These are phyloP conservation scores for Gossypium longicalyx DNA, from an alignment of 345 rosid species.

Conservation along the genomic window DNA sequence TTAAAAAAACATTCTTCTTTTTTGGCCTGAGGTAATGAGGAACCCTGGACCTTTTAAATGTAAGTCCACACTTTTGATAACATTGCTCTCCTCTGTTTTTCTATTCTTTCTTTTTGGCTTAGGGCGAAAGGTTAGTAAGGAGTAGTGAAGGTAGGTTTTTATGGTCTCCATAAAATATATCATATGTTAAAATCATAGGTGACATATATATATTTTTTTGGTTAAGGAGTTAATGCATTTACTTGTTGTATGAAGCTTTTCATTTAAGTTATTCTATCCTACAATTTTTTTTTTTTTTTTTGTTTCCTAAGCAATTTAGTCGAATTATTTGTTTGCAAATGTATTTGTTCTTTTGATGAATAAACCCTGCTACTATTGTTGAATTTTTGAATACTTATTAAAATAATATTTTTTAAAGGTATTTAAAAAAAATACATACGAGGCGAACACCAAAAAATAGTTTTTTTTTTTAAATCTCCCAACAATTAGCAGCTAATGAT, in stretches of 20 bases:
- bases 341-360: neutral
- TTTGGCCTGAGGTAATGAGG: conserved; percentile 92
- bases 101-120: neutral
- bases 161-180: neutral
- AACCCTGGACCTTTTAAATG: conserved; percentile 85
- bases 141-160: neutral
- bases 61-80: conserved; percentile 31
- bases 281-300: neutral
- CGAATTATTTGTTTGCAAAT: neutral
- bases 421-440: no score
- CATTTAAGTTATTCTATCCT: neutral
- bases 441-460: no score
- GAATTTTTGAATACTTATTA: no score
- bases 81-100: neutral
- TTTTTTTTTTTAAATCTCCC: no score
- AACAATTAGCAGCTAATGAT: no score
- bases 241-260: no score
- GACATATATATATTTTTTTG: neutral
- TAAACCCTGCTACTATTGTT: neutral
- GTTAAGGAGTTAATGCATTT: neutral
- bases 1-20: no score
- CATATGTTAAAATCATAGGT: neutral
- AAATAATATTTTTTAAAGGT: no score
- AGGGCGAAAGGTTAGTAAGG: neutral
- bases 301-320: neutral